phyloP scores from a whole-genome alignment of 139 green algal genomes.

The Chlamydomonas sphaeroides region DNA sequence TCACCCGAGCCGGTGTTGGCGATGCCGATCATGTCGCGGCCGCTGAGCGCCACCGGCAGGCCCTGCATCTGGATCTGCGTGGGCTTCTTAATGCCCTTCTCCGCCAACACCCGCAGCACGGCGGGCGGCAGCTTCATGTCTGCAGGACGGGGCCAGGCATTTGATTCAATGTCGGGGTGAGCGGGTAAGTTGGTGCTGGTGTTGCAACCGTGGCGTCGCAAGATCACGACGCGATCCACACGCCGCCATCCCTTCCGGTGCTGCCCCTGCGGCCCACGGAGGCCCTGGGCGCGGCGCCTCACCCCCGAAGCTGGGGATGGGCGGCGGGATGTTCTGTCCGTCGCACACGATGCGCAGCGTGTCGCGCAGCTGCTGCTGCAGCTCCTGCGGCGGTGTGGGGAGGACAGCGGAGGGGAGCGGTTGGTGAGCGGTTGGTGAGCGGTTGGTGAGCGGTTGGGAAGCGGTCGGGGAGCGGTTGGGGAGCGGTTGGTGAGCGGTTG shows the following conservation, averaged over 20 bases:
- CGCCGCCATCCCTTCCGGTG: too few relatives aligned
- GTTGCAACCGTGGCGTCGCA: too few relatives aligned
- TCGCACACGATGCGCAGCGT: conserved; percentile 92
- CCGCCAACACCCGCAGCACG: conserved; percentile 63
- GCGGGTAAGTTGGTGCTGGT: too few relatives aligned
- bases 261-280: too few relatives aligned
- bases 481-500: too few relatives aligned
- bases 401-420: too few relatives aligned
- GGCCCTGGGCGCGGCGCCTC: background rate
- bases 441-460: too few relatives aligned
- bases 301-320: conserved; percentile 83
- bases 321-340: conserved; percentile 87
- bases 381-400: conserved; percentile 35
- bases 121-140: conserved; percentile 76
- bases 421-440: too few relatives aligned
- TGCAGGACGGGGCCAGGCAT: background rate
- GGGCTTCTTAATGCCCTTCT: conserved; percentile 88
- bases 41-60: conserved; percentile 90
- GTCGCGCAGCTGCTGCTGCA: conserved; percentile 78
- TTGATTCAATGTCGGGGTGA: too few relatives aligned
- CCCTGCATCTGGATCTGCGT: conserved; percentile 98
- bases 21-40: conserved; percentile 99
- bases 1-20: conserved; percentile 91
- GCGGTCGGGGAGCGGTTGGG: too few relatives aligned
- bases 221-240: too few relatives aligned